Evolutionary conservation across 2,329 filamentous ascomycete species (phyloP), one percentile per base, ranked within the genome.

Genomic region (Neofusicoccum kwambonambiense): DNA sequence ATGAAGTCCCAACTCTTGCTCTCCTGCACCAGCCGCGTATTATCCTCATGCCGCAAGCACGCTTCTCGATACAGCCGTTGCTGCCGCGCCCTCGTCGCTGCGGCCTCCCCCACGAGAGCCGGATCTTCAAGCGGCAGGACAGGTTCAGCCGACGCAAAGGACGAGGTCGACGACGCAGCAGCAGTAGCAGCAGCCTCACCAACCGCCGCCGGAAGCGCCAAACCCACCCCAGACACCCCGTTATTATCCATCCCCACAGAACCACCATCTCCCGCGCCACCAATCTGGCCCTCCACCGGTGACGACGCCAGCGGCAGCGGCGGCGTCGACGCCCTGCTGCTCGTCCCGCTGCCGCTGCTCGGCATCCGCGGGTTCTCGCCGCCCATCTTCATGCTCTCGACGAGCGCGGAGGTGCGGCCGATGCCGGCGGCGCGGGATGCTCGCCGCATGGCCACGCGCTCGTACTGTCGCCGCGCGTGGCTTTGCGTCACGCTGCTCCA

Each of bases 91-190:
- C 81, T 75, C 9, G 81, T 79, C 2, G 89, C 89, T 3, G 87
- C 88, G 58, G 82, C 82, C 76, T 90, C 87, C 39, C 89, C 89
- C 1, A 90, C 89, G 9, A 90, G 78, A 64, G 88, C 83, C 0
- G 88, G 88, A 68, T 90, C 89, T 75, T 91, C 89, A 17, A 88
- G 80, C 2, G 86, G 87, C 6, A 83, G 80, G 44, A 79, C 49
- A 41, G 75, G 75, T 22, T 68, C 69, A n/a, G 65, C 47, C 3
- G 13, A 22, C 1, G 49, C 15, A 4, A 22, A 3, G 8, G 31
- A 22, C 5, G 60, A 5, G 8, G 50, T n/a, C 35, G 34, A 3
- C 19, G 60, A 5, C 58, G 56, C 45, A 44, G 66, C 64, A 15
- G 66, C 67, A 17, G 47, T 6, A 37, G 49, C 60, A 31, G 12